These are phyloP conservation scores for Royoungia palumana DNA, from an alignment of 768 basidiomycete species.

Conservation along the genomic window DNA sequence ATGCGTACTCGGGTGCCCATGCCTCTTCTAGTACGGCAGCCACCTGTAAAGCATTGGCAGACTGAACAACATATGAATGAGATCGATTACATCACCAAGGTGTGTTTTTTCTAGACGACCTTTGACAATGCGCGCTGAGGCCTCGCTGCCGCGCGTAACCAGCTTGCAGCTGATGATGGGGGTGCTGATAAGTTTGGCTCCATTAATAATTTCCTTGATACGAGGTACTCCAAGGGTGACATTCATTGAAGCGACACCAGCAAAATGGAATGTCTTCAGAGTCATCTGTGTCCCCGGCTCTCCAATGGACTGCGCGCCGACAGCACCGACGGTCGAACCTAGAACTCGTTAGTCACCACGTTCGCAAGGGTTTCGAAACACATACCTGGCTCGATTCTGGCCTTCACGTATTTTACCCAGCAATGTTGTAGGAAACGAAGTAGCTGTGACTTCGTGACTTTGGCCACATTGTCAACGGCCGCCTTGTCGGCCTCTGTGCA, in stretches of 20 bases:
- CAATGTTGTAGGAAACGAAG: slow-evolving; percentile 79
- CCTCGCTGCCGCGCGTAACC: slow-evolving; percentile 78
- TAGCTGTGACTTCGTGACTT: slow-evolving; percentile 83
- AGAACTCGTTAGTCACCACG: neutral
- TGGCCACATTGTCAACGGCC: slow-evolving; percentile 84
- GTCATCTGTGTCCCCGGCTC: slow-evolving; percentile 99
- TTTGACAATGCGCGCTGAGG: slow-evolving; percentile 97
- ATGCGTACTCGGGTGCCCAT: slow-evolving; percentile 91
- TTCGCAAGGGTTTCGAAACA: neutral
- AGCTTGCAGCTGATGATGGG: slow-evolving; percentile 98
- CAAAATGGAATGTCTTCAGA: slow-evolving; percentile 99
- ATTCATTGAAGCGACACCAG: slow-evolving; percentile 99
- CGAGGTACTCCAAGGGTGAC: slow-evolving; percentile 99
- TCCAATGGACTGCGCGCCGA: slow-evolving; percentile 98
- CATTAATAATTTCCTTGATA: slow-evolving; percentile 99
- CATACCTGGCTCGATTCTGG: slow-evolving; percentile 91
- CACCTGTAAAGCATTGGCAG: slow-evolving; percentile 48
- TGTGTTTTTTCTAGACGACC: slow-evolving; percentile 93
- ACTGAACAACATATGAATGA: neutral
- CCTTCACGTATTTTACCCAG: slow-evolving; percentile 89
- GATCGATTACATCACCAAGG: slow-evolving; percentile 74
- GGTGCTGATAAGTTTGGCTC: slow-evolving; percentile 94
- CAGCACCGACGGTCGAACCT: slow-evolving; percentile 98
- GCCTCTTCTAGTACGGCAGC: slow-evolving; percentile 93
- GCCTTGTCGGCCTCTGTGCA: slow-evolving; percentile 58